Evolutionary conservation across 2,329 filamentous ascomycete species (phyloP), one percentile per base, ranked within the genome.

Genomic region (Xylariomycetidae sp.): DNA sequence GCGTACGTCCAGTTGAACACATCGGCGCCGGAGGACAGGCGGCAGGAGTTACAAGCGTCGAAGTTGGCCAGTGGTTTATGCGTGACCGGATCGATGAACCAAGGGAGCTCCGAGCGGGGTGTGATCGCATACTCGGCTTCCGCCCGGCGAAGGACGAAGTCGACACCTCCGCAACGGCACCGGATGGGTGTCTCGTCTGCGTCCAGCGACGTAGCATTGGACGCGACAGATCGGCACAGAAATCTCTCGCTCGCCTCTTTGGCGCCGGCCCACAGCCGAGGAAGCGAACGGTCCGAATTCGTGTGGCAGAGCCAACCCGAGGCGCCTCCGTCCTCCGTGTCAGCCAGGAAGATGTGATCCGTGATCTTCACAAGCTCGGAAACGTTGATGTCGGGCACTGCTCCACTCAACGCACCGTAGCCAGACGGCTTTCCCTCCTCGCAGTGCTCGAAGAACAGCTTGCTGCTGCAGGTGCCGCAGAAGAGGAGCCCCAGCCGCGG

Each of bases 281-380:
- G 33, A 4, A 19, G 36, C 7, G 20, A 31, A 1, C 54, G 58
- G 26, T 58, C 51, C 1, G 42, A 34, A 25, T 65, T 63, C 0
- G 50, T 32, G 6, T 53, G 42, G 16, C 53, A 55, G 4, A 73
- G 44, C 68, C 68, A 76, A 2, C 59, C 46, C 3, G 61, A 61
- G 1, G 69, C 60, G 0, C 74, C 72, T 3, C 72, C 72, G 44
- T 77, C 72, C 2, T 58, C 18, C 0, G 72, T 76, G 35, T 75
- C 70, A 1, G 51, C 60, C 1, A 74, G 54, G 36, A 63, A 72
- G 3, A 67, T 60, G 34, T 72, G 64, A 2, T 57, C 38, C 1
- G 31, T 40, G 23, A 60, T 52, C 9, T 42, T 41, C 16, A 68
- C 31, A 6, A 70, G 26, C 6, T 48, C 44, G 0, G 38, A 34